Percentiles rank a stretch among this genome's conserved stretches.
Conservation (phyloP, 2,329 filamentous ascomycete species). For the Gnomoniopsis smithogilvyi region DNA sequence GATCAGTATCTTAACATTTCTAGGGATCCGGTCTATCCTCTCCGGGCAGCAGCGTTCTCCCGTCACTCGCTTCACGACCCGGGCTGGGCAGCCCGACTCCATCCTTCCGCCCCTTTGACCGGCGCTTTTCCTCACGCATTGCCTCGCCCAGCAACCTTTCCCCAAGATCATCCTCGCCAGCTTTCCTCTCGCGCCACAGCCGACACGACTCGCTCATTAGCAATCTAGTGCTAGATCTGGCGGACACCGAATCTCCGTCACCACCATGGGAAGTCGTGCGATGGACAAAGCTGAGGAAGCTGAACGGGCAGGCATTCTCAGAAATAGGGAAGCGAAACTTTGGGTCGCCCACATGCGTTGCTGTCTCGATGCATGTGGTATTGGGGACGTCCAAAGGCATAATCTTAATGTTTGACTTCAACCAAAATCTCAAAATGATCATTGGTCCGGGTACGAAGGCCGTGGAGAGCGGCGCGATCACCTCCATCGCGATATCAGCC, state of each 20-base stretch:
- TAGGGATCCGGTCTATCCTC: constrained; percentile 62
- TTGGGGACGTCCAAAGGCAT: constrained; percentile 93
- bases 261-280: constrained; percentile 95
- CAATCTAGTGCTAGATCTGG: constrained; percentile 58
- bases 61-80: constrained; percentile 64
- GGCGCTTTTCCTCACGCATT: constrained; percentile 87
- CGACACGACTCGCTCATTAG: constrained; percentile 77
- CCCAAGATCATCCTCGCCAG: constrained; percentile 72
- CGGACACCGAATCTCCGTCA: constrained; percentile 67
- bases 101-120: constrained; percentile 89
- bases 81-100: constrained; percentile 69
- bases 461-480: constrained; percentile 84
- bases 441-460: constrained; percentile 93
- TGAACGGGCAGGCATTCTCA: constrained; percentile 86
- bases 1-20: not conserved
- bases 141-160: constrained; percentile 56
- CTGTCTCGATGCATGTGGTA: constrained; percentile 82
- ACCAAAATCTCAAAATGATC: constrained; percentile 90
- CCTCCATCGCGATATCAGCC: constrained; percentile 83
- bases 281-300: constrained; percentile 90
- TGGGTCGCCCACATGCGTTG: constrained; percentile 84
- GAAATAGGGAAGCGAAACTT: constrained; percentile 91
- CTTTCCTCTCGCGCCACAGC: constrained; percentile 72
- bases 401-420: constrained; percentile 94
- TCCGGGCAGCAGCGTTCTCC: constrained; percentile 70